Evolutionary conservation across 1,284 basidiomycete genomes (phyloP).

Genomic region (Retiboletus flavoniger): DNA sequence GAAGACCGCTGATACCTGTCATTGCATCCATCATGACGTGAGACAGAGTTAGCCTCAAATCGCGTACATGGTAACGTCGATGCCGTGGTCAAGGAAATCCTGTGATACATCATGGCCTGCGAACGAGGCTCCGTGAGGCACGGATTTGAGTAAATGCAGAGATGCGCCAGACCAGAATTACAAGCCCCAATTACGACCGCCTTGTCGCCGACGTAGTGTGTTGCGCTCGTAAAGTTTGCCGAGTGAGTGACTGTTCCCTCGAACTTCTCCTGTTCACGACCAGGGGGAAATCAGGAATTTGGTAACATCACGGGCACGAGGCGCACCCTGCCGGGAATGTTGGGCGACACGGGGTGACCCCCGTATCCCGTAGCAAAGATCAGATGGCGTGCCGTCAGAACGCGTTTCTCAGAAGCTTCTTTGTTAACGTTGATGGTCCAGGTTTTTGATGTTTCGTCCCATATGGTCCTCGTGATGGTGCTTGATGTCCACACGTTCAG

Average conservation of each 20-base stretch:
- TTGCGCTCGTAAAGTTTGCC: slow-evolving; percentile 43
- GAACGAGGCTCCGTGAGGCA: neutral
- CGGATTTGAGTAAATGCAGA: neutral
- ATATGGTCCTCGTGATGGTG: slow-evolving; percentile 39
- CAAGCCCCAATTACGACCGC: slow-evolving; percentile 57
- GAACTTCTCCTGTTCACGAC: slow-evolving; percentile 42
- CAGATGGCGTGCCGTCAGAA: slow-evolving; percentile 55
- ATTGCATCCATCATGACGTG: slow-evolving; percentile 20
- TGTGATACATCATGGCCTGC: slow-evolving; percentile 41
- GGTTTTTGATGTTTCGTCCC: slow-evolving; percentile 42
- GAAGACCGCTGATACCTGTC: slow-evolving; percentile 47
- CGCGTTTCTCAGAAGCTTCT: slow-evolving; percentile 42
- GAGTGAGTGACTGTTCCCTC: slow-evolving; percentile 52
- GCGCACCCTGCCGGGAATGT: slow-evolving; percentile 42
- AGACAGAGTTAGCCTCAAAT: neutral
- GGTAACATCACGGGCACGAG: neutral
- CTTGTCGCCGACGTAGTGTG: slow-evolving; percentile 51
- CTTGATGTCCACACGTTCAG: slow-evolving; percentile 66
- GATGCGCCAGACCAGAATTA: slow-evolving; percentile 44
- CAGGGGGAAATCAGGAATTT: neutral
- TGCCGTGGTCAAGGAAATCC: slow-evolving; percentile 40
- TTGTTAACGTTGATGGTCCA: slow-evolving; percentile 55
- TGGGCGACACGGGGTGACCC: slow-evolving; percentile 50
- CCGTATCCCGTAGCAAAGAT: slow-evolving; percentile 63
- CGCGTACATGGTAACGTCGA: slow-evolving; percentile 29